Conservation (phyloP, 345 rosid genomes). For the Lepidium aucheri region DNA sequence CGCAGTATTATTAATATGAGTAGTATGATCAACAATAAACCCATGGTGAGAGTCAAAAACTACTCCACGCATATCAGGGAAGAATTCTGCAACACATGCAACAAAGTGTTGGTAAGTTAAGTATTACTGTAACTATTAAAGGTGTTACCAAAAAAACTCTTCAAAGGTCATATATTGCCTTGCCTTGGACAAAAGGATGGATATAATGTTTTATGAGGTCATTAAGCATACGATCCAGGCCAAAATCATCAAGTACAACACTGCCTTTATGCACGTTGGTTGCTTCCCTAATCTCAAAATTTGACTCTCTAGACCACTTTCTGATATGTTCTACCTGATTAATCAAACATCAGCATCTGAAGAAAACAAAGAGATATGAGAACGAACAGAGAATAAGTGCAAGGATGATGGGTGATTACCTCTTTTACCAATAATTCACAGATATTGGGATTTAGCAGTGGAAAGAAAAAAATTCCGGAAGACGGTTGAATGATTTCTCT, state of each 20-base stretch:
- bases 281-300: slow-evolving; percentile 57
- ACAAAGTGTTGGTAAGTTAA: background rate
- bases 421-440: slow-evolving; percentile 49
- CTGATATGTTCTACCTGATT: slow-evolving; percentile 67
- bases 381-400: background rate
- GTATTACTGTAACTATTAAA: background rate
- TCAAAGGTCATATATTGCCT: background rate
- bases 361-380: slow-evolving; percentile 28
- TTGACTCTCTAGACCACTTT: slow-evolving; percentile 48
- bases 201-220: slow-evolving; percentile 51
- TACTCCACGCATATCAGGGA: slow-evolving; percentile 59
- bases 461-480: slow-evolving; percentile 55
- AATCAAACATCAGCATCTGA: slow-evolving; percentile 33
- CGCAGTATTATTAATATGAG: slow-evolving; percentile 55
- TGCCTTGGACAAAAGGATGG: slow-evolving; percentile 57
- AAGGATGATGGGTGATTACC: slow-evolving; percentile 31
- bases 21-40: slow-evolving; percentile 76
- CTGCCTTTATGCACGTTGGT: slow-evolving; percentile 58
- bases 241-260: slow-evolving; percentile 80
- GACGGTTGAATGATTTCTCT: slow-evolving; percentile 57
- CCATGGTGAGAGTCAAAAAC: slow-evolving; percentile 83
- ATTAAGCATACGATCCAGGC: slow-evolving; percentile 59
- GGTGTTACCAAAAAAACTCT: background rate
- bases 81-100: slow-evolving; percentile 60
- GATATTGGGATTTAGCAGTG: slow-evolving; percentile 60